Evolutionary conservation across 108 stramenopile genomes (phyloP), one percentile per base, ranked within the genome.

Genomic region (Licmophora abbreviata): DNA sequence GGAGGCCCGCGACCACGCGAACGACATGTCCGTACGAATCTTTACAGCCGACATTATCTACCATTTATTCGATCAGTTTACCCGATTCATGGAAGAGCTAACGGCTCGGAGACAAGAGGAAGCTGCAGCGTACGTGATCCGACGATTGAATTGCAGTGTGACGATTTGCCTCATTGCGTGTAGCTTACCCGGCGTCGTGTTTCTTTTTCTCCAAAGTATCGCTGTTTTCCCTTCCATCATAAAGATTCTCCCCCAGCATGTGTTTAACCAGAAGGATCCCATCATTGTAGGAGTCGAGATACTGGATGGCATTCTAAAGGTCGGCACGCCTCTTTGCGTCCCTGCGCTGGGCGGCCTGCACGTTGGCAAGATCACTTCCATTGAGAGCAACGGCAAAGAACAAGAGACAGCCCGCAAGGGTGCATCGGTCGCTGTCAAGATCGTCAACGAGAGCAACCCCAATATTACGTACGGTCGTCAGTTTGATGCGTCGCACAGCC

Each of bases 1-100:
- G 12, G 97, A 95, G 33, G 98, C 98, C 2, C 57, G 89, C 18
- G 91, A 90, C 43, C 73, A 88, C 53, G 96, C 98, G 0, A 78
- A 85, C 29, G 94, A 95, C 38, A 69, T 80, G 56, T 79, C 85
- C 47, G 96, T 99, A 10, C 71, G 85, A 23, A 95, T 99, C 56
- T 97, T 99, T 77, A 96, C 95, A 4, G 98, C 98, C 18, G 98
- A 99, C 56, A 99, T 99, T 59, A 99, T 99, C 61, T 99, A 99
- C 74, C 98, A 99, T 68, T 74, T 99, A 45, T 97, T 97, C 54
- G 96, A 97, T 68, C 95, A 95, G 56, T 96, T 96, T 68, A 92
- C 93, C 6, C 59, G 85, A 20, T 92, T 94, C 61, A 89, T 95
- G 83, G 88, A 86, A 38, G 75, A 83, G 12, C 63, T 92, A 7